Evolutionary conservation across 164 flowering plant species (phyloP), one percentile per base, ranked within the genome.

Genomic region (Chimonanthus salicifolius): DNA sequence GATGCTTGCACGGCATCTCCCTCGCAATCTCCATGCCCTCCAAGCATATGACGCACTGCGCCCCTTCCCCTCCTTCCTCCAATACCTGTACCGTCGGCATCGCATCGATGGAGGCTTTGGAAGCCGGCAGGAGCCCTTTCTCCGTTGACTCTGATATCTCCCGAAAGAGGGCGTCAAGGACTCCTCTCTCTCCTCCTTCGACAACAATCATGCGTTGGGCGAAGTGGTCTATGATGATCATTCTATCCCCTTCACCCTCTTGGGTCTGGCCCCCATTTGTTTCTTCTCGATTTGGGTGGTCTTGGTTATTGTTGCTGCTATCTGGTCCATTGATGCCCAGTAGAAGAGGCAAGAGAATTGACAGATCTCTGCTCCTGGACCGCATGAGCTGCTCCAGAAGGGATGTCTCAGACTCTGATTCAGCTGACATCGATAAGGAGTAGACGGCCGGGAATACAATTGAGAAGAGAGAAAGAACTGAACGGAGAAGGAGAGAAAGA

Each of bases 1-100:
- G 82, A 64, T 91, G 98, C 81, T 83, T 84, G 69, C 98, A 91
- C 3, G 92, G 94, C 93, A 91, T 89, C 80, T 85, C 88, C 65
- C 81, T 91, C 4, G 75, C 96, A 70, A 77, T 76, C 16, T 72
- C 89, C 49, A 69, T 58, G 64, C 76, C 86, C 44, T 90, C 94
- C 82, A 92, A 81, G 70, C 98, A 92, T 13, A 92, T 81, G 72
- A 77, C 80, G 72, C 98, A 92, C 81, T 88, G 91, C 2, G 9
- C 81, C 6, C 73, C 76, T 0, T 71, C 84, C 7, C 51, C 51
- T 2, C 33, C 33, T 33, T 68, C 33, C 51, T 7, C 50, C 51
- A 33, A 33, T 33, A 84, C 75, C 50, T 80, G 82, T 49, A 87
- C 85, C 45, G 72, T 76, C 68, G 81, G 84, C 84, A 92, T 74